phyloP scores from a whole-genome alignment of 2,329 filamentous ascomycete species.

The Escovopsis sp. region DNA sequence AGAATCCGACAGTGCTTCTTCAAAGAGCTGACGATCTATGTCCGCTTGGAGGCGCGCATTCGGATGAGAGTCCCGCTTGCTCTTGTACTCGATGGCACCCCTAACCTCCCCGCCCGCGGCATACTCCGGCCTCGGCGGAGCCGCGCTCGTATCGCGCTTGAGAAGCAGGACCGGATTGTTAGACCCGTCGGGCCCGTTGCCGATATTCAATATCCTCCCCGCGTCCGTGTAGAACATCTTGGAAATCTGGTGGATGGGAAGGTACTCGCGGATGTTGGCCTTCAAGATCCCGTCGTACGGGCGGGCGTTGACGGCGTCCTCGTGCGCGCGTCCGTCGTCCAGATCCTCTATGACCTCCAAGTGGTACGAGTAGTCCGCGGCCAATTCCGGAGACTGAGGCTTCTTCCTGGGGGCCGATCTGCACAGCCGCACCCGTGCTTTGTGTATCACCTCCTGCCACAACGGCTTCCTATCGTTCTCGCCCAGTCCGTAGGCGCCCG shows the following conservation, averaged over 20 bases:
- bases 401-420: slow-evolving; percentile 37
- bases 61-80: background rate
- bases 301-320: slow-evolving; percentile 19
- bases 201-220: slow-evolving; percentile 75
- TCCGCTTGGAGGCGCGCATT: slow-evolving; percentile 24
- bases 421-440: slow-evolving; percentile 68
- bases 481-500: slow-evolving; percentile 14
- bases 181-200: slow-evolving; percentile 33
- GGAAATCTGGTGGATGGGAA: slow-evolving; percentile 49
- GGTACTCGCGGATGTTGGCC: slow-evolving; percentile 36
- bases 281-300: slow-evolving; percentile 27
- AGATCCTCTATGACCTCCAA: slow-evolving; percentile 73
- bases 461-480: slow-evolving; percentile 46
- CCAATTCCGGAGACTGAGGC: too few relatives aligned
- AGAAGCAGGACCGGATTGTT: slow-evolving; percentile 21
- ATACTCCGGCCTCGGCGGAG: slow-evolving; percentile 26
- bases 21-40: slow-evolving; percentile 30
- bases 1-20: slow-evolving; percentile 6
- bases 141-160: slow-evolving; percentile 15
- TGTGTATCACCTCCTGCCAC: slow-evolving; percentile 96
- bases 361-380: slow-evolving; percentile 53
- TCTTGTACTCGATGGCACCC: background rate
- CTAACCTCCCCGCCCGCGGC: background rate
- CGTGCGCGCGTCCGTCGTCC: slow-evolving; percentile 40
- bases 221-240: slow-evolving; percentile 93